Percentiles rank a stretch among this genome's conserved stretches.
phyloP scores from a whole-genome alignment of 257 asterid genomes.

The Penstemon davidsonii region DNA sequence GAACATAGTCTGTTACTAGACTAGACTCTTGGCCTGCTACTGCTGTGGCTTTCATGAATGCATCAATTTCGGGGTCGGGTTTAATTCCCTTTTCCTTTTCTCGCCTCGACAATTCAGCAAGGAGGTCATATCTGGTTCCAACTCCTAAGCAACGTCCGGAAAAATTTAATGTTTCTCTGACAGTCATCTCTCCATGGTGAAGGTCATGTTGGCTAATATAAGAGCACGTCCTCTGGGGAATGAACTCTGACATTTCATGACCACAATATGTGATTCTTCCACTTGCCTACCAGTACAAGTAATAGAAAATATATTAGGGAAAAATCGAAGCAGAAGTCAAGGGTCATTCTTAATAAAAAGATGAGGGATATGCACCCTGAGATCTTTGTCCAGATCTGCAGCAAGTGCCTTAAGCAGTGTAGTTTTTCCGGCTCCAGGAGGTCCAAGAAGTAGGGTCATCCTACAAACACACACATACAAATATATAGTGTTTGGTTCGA shows the following conservation, averaged over 20 bases:
- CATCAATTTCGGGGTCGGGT: constrained; percentile 89
- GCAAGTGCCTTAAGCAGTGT: constrained; percentile 79
- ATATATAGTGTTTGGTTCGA: not conserved
- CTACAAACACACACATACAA: constrained; percentile 36
- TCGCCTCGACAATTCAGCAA: constrained; percentile 70
- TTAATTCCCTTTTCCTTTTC: constrained; percentile 82
- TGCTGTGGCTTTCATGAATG: constrained; percentile 94
- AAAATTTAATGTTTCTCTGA: constrained; percentile 76
- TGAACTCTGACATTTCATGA: constrained; percentile 71
- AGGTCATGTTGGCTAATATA: constrained; percentile 88
- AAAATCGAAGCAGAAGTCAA: not conserved
- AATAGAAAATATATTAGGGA: not conserved
- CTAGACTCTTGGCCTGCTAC: constrained; percentile 87
- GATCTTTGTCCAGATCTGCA: constrained; percentile 65
- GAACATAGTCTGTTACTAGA: constrained; percentile 80
- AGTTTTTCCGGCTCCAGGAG: constrained; percentile 94
- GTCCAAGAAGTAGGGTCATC: constrained; percentile 97
- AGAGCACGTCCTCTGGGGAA: constrained; percentile 89
- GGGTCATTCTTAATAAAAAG: not conserved
- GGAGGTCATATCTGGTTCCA: constrained; percentile 86
- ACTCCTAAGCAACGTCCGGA: constrained; percentile 93
- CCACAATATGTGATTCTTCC: constrained; percentile 90
- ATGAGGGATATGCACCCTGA: constrained; percentile 35
- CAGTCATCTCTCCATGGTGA: constrained; percentile 97
- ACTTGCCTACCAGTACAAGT: constrained; percentile 39